These are phyloP conservation scores for Rutstroemia sp. DNA, from an alignment of 2,329 filamentous ascomycete species.

Conservation along the genomic window DNA sequence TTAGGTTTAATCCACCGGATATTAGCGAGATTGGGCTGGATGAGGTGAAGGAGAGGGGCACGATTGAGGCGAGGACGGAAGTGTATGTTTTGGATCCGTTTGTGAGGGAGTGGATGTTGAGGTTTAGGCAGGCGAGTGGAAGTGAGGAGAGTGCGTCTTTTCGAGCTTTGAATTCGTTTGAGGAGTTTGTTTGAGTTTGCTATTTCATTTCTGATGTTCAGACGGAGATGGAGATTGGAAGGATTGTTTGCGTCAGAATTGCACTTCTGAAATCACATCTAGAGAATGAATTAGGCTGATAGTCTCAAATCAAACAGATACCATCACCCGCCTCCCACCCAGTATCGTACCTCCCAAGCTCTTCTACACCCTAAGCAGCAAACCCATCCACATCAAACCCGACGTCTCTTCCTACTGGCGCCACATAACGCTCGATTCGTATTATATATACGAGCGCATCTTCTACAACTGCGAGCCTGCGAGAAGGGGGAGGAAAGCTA, in stretches of 20 bases:
- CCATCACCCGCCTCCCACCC: neutral
- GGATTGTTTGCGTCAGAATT: too few relatives aligned
- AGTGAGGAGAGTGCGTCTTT: neutral
- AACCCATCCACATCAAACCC: neutral
- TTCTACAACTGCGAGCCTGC: neutral
- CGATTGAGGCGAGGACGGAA: conserved; percentile 20
- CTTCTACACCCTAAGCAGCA: neutral
- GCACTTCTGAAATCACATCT: too few relatives aligned
- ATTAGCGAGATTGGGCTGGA: neutral
- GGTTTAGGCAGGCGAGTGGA: neutral
- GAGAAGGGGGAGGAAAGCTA: neutral
- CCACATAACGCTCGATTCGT: neutral
- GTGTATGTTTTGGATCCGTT: neutral
- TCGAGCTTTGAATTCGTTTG: neutral
- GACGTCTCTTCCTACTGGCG: neutral
- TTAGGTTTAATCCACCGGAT: neutral
- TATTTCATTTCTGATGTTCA: too few relatives aligned
- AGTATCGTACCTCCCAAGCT: neutral
- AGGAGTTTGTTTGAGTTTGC: neutral
- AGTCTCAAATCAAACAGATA: neutral
- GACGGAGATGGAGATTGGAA: too few relatives aligned
- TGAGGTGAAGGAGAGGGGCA: conserved; percentile 22
- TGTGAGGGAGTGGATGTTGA: neutral
- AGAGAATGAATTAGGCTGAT: neutral
- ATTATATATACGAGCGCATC: neutral